Conservation (phyloP, 352 stramenopile species). For the Peronospora belbahrii region DNA sequence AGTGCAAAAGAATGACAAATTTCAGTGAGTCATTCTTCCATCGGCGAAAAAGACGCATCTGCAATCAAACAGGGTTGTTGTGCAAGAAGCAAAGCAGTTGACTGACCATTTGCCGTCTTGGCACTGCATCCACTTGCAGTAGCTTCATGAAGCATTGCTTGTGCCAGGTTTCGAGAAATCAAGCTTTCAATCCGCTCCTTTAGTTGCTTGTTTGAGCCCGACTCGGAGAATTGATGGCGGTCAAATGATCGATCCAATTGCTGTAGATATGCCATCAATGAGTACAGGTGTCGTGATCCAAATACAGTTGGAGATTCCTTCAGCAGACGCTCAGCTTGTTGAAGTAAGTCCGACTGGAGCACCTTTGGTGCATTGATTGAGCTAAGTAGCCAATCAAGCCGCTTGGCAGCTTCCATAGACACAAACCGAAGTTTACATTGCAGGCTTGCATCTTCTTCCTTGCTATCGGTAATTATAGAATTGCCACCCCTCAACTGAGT, state of each 20-base stretch:
- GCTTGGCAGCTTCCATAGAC: conserved; percentile 51
- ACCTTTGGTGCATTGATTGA: conserved; percentile 33
- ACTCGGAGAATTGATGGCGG: conserved; percentile 34
- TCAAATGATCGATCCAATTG: conserved; percentile 65
- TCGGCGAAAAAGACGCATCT: conserved; percentile 26
- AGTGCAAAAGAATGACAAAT: background rate
- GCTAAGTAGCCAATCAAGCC: conserved; percentile 43
- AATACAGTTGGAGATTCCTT: conserved; percentile 42
- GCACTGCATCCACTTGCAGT: conserved; percentile 9
- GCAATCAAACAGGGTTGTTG: conserved; percentile 23
- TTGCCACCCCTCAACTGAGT: conserved; percentile 21
- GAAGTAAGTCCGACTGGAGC: conserved; percentile 38
- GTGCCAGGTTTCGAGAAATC: conserved; percentile 47
- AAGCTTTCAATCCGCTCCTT: conserved; percentile 46
- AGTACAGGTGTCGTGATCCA: conserved; percentile 46
- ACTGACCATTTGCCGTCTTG: conserved; percentile 1
- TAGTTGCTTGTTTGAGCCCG: conserved; percentile 35
- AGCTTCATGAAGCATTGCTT: conserved; percentile 47
- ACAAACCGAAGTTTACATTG: conserved; percentile 48
- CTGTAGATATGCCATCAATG: conserved; percentile 53
- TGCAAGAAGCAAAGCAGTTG: conserved; percentile 4
- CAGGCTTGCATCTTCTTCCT: conserved; percentile 22
- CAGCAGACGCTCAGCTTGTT: conserved; percentile 46
- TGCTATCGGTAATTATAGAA: conserved; percentile 1
- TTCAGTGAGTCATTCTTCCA: conserved; percentile 42